These are phyloP conservation scores for Claviceps sp. DNA, from an alignment of 2,329 filamentous ascomycete genomes.

Conservation along the genomic window DNA sequence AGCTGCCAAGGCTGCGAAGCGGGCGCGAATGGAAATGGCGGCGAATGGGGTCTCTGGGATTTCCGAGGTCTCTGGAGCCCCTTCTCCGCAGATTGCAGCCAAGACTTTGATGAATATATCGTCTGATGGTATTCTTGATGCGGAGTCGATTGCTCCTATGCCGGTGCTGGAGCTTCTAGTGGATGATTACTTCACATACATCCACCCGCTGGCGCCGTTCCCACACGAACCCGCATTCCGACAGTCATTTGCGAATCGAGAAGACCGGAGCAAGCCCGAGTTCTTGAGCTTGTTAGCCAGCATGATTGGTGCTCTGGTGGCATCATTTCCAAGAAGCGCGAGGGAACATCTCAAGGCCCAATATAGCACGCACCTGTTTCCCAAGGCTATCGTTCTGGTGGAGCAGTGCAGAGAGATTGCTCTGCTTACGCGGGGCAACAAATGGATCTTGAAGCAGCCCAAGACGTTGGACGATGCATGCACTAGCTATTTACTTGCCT, in stretches of 20 bases:
- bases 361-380: slow-evolving; percentile 50
- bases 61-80: slow-evolving; percentile 14
- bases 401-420: slow-evolving; percentile 59
- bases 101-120: slow-evolving; percentile 35
- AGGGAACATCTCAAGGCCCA: slow-evolving; percentile 54
- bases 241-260: slow-evolving; percentile 50
- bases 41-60: slow-evolving; percentile 7
- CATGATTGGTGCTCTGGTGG: slow-evolving; percentile 61
- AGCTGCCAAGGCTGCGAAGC: slow-evolving; percentile 40
- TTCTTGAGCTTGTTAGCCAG: slow-evolving; percentile 61
- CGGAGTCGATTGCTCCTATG: slow-evolving; percentile 59
- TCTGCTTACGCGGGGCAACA: slow-evolving; percentile 49
- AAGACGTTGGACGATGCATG: slow-evolving; percentile 43
- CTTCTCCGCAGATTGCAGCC: slow-evolving; percentile 32
- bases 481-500: slow-evolving; percentile 62
- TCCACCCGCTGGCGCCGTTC: slow-evolving; percentile 64
- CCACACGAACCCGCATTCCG: slow-evolving; percentile 69
- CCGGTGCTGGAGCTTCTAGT: slow-evolving; percentile 55
- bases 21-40: slow-evolving; percentile 24
- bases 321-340: slow-evolving; percentile 62
- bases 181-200: slow-evolving; percentile 74
- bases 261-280: slow-evolving; percentile 50
- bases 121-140: slow-evolving; percentile 31
- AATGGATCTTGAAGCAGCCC: slow-evolving; percentile 31
- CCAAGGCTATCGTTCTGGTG: slow-evolving; percentile 55